Percentiles rank a stretch among this genome's conserved stretches.
These are phyloP conservation scores for Groenewaldozyma auringiensis DNA, from an alignment of 1,139 yeast genomes.

Conservation along the genomic window DNA sequence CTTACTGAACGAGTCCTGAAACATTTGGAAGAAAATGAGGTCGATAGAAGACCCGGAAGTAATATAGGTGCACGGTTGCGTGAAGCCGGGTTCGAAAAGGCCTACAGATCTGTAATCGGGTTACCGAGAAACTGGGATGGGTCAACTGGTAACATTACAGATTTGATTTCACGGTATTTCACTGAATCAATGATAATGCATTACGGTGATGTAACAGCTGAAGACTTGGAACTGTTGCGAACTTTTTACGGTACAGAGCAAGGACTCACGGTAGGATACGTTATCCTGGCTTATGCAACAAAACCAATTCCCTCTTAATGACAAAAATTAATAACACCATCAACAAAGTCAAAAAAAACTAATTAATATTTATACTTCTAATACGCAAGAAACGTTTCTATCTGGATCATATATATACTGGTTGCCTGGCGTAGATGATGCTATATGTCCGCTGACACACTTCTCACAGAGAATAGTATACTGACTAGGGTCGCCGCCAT, in stretches of 20 bases:
- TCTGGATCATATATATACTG: slow-evolving; percentile 5
- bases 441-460: not conserved
- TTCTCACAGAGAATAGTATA: slow-evolving; percentile 16
- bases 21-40: slow-evolving; percentile 22
- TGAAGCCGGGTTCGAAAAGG: slow-evolving; percentile 29
- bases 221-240: slow-evolving; percentile 18
- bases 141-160: slow-evolving; percentile 27
- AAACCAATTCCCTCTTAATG: slow-evolving; percentile 15
- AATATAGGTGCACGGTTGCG: slow-evolving; percentile 20
- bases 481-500: slow-evolving; percentile 19
- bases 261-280: slow-evolving; percentile 15
- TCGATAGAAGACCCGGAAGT: slow-evolving; percentile 30
- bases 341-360: not conserved
- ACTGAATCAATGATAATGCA: slow-evolving; percentile 23
- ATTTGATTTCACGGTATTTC: slow-evolving; percentile 25
- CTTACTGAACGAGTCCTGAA: slow-evolving; percentile 25
- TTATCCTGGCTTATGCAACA: slow-evolving; percentile 20
- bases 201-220: slow-evolving; percentile 22
- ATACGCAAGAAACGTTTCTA: slow-evolving; percentile 9
- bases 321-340: slow-evolving; percentile 1
- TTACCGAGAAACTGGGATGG: slow-evolving; percentile 32
- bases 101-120: slow-evolving; percentile 23
- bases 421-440: not conserved
- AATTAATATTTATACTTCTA: not conserved
- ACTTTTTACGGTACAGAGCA: slow-evolving; percentile 9